Evolutionary conservation across 495 filamentous ascomycete species (phyloP).

Genomic region (Xylaria longipes): DNA sequence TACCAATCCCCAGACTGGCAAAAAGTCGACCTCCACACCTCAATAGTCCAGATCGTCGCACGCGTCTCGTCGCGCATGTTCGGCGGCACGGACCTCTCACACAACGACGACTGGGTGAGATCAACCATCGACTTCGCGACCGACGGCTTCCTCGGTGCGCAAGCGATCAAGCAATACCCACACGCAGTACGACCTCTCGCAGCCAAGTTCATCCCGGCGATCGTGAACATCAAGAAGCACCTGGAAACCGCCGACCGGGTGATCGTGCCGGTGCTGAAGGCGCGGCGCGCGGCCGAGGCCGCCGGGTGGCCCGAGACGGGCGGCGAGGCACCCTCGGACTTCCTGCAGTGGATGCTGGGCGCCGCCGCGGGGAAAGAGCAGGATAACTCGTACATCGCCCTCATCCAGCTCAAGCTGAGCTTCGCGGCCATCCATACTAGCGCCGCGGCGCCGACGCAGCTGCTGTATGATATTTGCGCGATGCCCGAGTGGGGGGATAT

Average conservation of each 20-base stretch:
- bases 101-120: constrained; percentile 21
- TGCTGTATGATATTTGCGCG: constrained; percentile 49
- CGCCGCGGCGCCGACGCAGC: constrained; percentile 30
- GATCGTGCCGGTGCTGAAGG: constrained; percentile 12
- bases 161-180: constrained; percentile 26
- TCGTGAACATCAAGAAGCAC: constrained; percentile 22
- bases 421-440: constrained; percentile 49
- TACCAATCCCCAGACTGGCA: no score
- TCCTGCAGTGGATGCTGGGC: constrained; percentile 28
- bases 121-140: constrained; percentile 26
- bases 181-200: constrained; percentile 4
- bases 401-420: constrained; percentile 32
- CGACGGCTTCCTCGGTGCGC: constrained; percentile 25
- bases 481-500: constrained; percentile 49
- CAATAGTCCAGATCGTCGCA: constrained; percentile 26
- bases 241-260: constrained; percentile 20
- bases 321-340: constrained; percentile 22
- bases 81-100: constrained; percentile 21
- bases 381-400: constrained; percentile 29
- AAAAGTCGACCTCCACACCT: background rate
- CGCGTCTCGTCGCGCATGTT: constrained; percentile 29
- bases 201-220: constrained; percentile 13
- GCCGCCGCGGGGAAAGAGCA: constrained; percentile 12
- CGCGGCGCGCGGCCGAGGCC: background rate
- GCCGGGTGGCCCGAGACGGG: background rate